A percentile compares a stretch with the other conserved stretches of the same genome.
These are phyloP conservation scores for Rhizopus stolonifer DNA, from an alignment of 371 early-diverging fungal species.

Conservation along the genomic window DNA sequence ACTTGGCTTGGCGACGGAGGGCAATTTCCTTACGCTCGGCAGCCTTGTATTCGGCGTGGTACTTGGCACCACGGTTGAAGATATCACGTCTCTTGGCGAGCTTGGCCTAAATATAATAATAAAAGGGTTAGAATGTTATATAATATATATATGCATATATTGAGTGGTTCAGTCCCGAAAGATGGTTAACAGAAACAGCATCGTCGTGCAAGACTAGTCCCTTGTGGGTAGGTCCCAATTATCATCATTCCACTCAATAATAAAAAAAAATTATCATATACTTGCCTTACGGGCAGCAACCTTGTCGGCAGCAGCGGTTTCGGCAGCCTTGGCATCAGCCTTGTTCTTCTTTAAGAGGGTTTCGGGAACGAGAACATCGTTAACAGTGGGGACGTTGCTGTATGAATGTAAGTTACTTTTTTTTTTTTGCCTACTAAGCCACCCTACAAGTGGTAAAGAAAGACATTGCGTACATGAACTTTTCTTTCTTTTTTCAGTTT, in stretches of 20 bases:
- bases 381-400: constrained; percentile 57
- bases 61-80: constrained; percentile 96
- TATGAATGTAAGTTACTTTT: neutral
- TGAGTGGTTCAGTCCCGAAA: constrained; percentile 63
- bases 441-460: constrained; percentile 1
- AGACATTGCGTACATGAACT: no score
- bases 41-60: constrained; percentile 90
- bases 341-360: constrained; percentile 96
- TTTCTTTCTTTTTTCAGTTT: no score
- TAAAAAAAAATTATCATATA: neutral
- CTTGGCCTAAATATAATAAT: constrained; percentile 54
- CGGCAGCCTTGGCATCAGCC: constrained; percentile 80
- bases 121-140: neutral
- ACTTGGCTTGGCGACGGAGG: constrained; percentile 86
- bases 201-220: constrained; percentile 33
- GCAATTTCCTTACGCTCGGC: constrained; percentile 84
- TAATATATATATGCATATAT: neutral
- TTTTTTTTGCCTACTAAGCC: constrained; percentile 1
- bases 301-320: constrained; percentile 68
- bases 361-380: constrained; percentile 84
- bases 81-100: constrained; percentile 83
- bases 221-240: neutral
- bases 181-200: constrained; percentile 60
- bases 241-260: neutral
- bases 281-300: constrained; percentile 61